Percentiles rank a stretch among this genome's conserved stretches.
These are phyloP conservation scores for Hemileia vastatrix DNA, from an alignment of 1,284 basidiomycete species.

Conservation along the genomic window DNA sequence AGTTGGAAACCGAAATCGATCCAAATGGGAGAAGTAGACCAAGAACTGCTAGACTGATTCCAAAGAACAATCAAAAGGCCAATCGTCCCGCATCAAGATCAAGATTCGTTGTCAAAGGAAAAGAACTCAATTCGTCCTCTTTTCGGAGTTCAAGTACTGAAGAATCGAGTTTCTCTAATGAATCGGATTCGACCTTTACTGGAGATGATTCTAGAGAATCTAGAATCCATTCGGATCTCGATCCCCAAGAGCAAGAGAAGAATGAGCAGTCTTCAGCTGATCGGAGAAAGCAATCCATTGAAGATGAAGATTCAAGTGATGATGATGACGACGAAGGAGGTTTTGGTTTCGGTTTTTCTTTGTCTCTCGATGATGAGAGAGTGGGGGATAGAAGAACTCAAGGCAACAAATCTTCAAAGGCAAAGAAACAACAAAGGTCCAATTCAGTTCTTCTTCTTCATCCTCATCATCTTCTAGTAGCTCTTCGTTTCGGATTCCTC, in stretches of 20 bases:
- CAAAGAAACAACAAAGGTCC: not conserved
- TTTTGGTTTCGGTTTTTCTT: not conserved
- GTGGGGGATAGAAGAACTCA: not conserved
- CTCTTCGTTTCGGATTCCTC: not conserved
- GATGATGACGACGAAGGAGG: not conserved
- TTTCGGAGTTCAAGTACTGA: not conserved
- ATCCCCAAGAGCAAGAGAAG: too few species aligned
- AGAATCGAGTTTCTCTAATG: not conserved
- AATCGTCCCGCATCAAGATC: not conserved
- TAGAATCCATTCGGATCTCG: not conserved
- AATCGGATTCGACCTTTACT: not conserved
- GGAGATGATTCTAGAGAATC: not conserved
- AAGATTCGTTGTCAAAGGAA: not conserved
- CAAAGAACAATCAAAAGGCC: too few species aligned
- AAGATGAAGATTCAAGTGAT: not conserved
- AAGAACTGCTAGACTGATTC: not conserved
- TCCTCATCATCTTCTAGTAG: not conserved
- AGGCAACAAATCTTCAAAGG: not conserved
- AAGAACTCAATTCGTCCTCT: not conserved
- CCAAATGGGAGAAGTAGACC: not conserved
- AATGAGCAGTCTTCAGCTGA: not conserved
- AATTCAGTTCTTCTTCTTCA: too few species aligned
- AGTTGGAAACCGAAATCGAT: not conserved
- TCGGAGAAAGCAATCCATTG: too few species aligned
- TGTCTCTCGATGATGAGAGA: not conserved